phyloP scores from a whole-genome alignment of 75 land plant genomes.

The Picea glauca region DNA sequence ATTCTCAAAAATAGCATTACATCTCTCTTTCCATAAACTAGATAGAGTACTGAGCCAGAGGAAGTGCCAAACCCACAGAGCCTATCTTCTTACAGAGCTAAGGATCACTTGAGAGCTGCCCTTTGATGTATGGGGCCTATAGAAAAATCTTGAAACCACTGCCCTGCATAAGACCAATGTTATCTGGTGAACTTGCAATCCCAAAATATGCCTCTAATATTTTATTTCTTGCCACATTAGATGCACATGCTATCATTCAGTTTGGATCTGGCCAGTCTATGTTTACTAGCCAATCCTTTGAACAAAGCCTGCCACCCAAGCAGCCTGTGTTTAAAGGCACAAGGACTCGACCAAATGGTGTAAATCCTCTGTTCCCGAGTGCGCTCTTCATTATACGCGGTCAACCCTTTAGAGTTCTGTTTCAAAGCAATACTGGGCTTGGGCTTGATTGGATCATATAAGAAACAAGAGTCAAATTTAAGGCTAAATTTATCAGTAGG shows the following conservation, averaged over 20 bases:
- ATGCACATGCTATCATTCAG: not conserved
- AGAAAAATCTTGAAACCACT: not conserved
- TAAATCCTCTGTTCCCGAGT: no score
- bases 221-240: not conserved
- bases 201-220: no score
- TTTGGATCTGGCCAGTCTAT: not conserved
- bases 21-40: not conserved
- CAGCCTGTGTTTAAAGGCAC: not conserved
- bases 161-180: not conserved
- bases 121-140: not conserved
- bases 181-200: no score
- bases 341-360: not conserved
- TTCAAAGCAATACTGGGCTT: not conserved
- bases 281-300: not conserved
- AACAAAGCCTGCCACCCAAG: not conserved
- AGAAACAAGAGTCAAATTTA: no score
- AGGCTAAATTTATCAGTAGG: not conserved
- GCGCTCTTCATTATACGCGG: not conserved
- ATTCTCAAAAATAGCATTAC: not conserved
- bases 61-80: not conserved
- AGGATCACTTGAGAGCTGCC: not conserved
- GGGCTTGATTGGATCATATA: not conserved
- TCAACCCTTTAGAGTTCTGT: not conserved
- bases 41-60: not conserved
- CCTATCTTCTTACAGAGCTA: not conserved